phyloP scores from a whole-genome alignment of 1,284 basidiomycete genomes.

The Ceratobasidium sp. region DNA sequence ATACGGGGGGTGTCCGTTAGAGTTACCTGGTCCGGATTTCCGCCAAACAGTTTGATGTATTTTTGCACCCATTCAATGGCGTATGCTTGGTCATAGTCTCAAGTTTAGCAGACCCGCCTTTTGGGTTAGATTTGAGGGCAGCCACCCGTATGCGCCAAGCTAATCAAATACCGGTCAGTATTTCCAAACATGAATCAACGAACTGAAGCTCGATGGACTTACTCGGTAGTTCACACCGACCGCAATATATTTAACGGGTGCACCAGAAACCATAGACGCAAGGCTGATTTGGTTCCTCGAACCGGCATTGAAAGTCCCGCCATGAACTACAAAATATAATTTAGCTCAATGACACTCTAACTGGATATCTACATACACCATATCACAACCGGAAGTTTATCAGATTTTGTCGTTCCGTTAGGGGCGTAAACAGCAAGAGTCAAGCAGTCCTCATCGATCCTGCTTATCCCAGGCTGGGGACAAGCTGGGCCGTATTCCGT shows the following conservation, averaged over 20 bases:
- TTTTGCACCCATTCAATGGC: slow-evolving; percentile 22
- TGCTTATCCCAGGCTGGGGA: slow-evolving; percentile 6
- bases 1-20: background rate
- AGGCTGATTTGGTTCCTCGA: slow-evolving; percentile 10
- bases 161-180: background rate
- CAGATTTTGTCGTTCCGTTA: background rate
- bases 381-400: slow-evolving; percentile 23
- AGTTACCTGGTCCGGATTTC: slow-evolving; percentile 6
- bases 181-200: background rate
- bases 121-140: slow-evolving; percentile 23
- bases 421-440: slow-evolving; percentile 13
- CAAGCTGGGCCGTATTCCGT: slow-evolving; percentile 18
- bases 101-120: slow-evolving; percentile 14
- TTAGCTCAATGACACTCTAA: background rate
- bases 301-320: slow-evolving; percentile 26
- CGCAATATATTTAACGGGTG: slow-evolving; percentile 3
- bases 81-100: slow-evolving; percentile 26
- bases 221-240: slow-evolving; percentile 30
- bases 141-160: slow-evolving; percentile 27
- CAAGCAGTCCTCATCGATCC: slow-evolving; percentile 22
- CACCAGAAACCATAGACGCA: slow-evolving; percentile 15
- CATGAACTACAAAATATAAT: slow-evolving; percentile 10
- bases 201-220: background rate
- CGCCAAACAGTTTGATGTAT: slow-evolving; percentile 19
- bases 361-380: slow-evolving; percentile 9